Percentiles rank a stretch among this genome's conserved stretches.
Evolutionary conservation across 805 yeast genomes (phyloP).

Genomic region (Candida incommunis): DNA sequence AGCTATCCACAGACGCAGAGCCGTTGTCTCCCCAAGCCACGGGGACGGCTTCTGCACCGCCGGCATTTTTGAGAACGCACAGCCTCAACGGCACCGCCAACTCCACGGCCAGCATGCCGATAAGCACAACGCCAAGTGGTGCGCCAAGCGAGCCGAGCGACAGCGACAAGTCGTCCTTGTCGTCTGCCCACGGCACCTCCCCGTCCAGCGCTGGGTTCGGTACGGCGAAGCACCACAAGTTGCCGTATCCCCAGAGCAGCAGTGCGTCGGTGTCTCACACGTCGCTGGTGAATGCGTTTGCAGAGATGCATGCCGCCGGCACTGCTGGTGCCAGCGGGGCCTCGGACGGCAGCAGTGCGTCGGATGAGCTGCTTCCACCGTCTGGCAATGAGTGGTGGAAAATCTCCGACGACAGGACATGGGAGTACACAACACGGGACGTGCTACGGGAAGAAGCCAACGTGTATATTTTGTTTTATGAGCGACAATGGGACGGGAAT

Average conservation of each 20-base stretch:
- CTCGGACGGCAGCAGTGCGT: neutral
- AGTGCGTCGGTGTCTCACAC: neutral
- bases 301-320: neutral
- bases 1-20: neutral
- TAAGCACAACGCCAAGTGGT: neutral
- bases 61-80: neutral
- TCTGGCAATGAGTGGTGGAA: constrained; percentile 43
- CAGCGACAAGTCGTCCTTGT: neutral
- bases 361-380: constrained; percentile 29
- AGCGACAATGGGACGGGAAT: constrained; percentile 24
- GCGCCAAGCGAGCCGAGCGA: neutral
- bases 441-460: constrained; percentile 57
- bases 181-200: neutral
- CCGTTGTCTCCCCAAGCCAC: neutral
- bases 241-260: neutral
- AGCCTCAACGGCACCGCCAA: neutral
- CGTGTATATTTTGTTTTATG: constrained; percentile 81
- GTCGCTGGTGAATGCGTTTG: constrained; percentile 1
- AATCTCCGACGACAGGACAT: constrained; percentile 60
- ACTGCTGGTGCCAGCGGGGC: neutral
- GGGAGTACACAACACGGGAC: constrained; percentile 43
- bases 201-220: neutral
- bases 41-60: neutral
- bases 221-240: neutral
- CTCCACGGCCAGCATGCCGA: neutral